Conservation (phyloP, 768 basidiomycete genomes). For the Arthromyces matolae region DNA sequence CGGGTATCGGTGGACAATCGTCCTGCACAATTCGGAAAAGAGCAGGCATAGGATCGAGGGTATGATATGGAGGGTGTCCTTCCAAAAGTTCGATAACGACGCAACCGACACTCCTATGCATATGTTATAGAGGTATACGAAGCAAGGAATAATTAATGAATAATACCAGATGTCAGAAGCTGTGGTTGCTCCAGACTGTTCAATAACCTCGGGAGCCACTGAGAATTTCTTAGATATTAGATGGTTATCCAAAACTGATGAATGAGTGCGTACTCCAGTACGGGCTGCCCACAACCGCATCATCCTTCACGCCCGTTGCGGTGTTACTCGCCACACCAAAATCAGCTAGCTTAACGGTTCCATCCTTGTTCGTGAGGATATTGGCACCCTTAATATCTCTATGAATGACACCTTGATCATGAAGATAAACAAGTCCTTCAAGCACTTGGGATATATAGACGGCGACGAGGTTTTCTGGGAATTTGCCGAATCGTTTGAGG, state of each 20-base stretch:
- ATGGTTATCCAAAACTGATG: too few species aligned
- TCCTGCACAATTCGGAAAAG: slow-evolving; percentile 98
- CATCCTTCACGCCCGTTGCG: slow-evolving; percentile 72
- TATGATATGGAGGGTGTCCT: slow-evolving; percentile 92
- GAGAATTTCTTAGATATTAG: slow-evolving; percentile 3
- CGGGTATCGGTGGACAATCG: slow-evolving; percentile 94
- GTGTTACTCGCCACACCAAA: slow-evolving; percentile 91
- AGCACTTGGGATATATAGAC: slow-evolving; percentile 97
- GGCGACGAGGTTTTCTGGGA: slow-evolving; percentile 93
- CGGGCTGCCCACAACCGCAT: slow-evolving; percentile 94
- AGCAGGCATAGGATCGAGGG: slow-evolving; percentile 96
- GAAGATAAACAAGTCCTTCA: slow-evolving; percentile 92
- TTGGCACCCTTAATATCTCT: slow-evolving; percentile 99
- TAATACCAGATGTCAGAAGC: slow-evolving; percentile 87
- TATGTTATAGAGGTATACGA: slow-evolving; percentile 1
- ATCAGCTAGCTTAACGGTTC: slow-evolving; percentile 97
- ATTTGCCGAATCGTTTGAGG: slow-evolving; percentile 96
- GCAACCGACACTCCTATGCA: slow-evolving; percentile 78
- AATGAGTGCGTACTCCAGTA: slow-evolving; percentile 99
- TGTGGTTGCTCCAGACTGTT: slow-evolving; percentile 95
- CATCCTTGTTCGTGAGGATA: slow-evolving; percentile 97
- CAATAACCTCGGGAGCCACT: slow-evolving; percentile 99
- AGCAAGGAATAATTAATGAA: background rate
- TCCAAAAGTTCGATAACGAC: slow-evolving; percentile 95
- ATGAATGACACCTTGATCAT: slow-evolving; percentile 99